Base-by-base conservation (phyloP, 106 monocot genomes). In the Xerophyta viscosa region DNA sequence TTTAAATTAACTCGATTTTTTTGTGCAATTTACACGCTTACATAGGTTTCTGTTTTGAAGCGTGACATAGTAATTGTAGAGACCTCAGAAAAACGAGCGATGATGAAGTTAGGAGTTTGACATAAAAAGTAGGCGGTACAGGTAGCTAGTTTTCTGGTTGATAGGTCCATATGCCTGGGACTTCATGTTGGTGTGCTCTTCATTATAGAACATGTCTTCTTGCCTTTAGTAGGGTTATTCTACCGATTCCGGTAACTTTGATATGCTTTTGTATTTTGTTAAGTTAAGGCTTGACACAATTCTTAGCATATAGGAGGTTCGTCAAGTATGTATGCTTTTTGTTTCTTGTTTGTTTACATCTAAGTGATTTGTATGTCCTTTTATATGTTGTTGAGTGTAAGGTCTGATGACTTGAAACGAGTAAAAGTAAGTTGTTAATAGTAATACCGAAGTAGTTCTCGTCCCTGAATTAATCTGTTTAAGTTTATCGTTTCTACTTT, bases 341-440 rank as follows among this genome's bases (percentile, higher is more conserved):
- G 43, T 31, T 1, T 66, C 1, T 36, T 24, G 6, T 29, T 50
- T n/a, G n/a, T n/a, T n/a, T n/a, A n/a, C n/a, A n/a, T n/a, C n/a
- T n/a, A n/a, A n/a, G n/a, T n/a, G n/a, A 28, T 22, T 19, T 28
- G 0, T 26, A 8, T 31, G 5, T 60, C 45, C 8, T 13, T 22
- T 12, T 61, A 41, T 11, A 42, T 66, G 10, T 63, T 64, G 33
- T 67, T 88, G 93, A 82, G 59, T 73, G 66, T 68, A 57, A 72
- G 79, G 70, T 64, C 69, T 60, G 14, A 24, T 0, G 85, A 96
- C 67, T 21, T 74, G 15, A 70, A 79, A 65, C 57, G 45, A 76
- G 52, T 79, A 37, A 85, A 96, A 65, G 93, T 94, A 78, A 65
- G n/a, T n/a, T n/a, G n/a, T n/a, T n/a, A n/a, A n/a, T n/a, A n/a